Evolutionary conservation across 306 rosid species (phyloP), one percentile per base, ranked within the genome.

Genomic region (Acacia melanoxylon): DNA sequence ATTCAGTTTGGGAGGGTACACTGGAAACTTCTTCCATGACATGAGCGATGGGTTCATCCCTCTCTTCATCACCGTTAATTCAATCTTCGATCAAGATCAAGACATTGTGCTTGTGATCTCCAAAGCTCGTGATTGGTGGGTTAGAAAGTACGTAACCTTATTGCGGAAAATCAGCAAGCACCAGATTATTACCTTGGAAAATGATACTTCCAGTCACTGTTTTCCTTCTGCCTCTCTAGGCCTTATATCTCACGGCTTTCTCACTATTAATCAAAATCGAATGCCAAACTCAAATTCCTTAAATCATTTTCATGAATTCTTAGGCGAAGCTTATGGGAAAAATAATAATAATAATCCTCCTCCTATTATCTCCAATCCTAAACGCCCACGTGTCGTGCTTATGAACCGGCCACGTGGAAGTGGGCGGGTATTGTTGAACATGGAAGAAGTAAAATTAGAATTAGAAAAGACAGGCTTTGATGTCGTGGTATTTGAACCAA

Each of bases 21-120:
- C 91, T 1, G 86, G 87, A 59, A 87, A 90, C 84, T 84, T 90
- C 72, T 90, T 84, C 58, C 89, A 87, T 3, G 91, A 84, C 15
- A 79, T 88, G 82, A 86, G 82, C 0, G 87, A 90, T 0, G 88
- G 86, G 19, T 83, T 87, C 25, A 67, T 87, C 10, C 88, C 88
- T 2, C 82, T 89, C 22, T 89, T 82, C 40, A 80, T 89, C 81
- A 89, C 91, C 68, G 2, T 78, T 79, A 71, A 86, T 3, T 63
- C 90, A 0, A 1, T 88, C 19, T 16, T 49, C 4, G 42, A 29
- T 13, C 48, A 46, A 1, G 25, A 77, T 46, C 46, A 63, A 27
- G 80, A 82, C 0, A 10, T 82, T 1, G 72, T 89, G 56, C 80
- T 89, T 1, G 89, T 86, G 49, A 66, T 91, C 24, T 86, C 89